Base-by-base conservation (phyloP, 116 monocot genomes). In the Thalassia testudinum region DNA sequence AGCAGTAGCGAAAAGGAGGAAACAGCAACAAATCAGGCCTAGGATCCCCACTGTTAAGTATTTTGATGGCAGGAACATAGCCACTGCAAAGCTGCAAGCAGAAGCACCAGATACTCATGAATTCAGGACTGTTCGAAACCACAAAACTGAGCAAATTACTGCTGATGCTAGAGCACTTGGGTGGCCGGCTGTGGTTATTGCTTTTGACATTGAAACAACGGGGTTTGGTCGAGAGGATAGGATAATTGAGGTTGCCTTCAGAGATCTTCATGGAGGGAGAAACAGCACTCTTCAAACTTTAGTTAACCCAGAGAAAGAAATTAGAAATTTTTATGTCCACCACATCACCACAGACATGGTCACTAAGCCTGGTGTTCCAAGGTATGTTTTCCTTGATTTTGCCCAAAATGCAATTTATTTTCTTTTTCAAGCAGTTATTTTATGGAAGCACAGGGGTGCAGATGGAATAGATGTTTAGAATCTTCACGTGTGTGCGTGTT, bases 151-250 rank as follows among this genome's bases (percentile, higher is more conserved):
- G 49, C 40, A 63, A 45, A 37, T 52, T 16, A 52, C 43, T 63
- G 42, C 43, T 40, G 56, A 74, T 26, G 43, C 26, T 8, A 90
- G 62, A 62, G 5, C 12, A 5, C 44, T 50, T 34, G 72, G 75
- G 21, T 52, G 80, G 61, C 84, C 89, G 54, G 84, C 80, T 22
- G 60, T 68, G 37, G 55, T 90, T 43, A 50, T 90, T 37, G 89
- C 75, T 54, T 77, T 90, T 58, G 89, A 90, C 53, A 80, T 80
- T 53, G 89, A 90, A 58, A 90, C 89, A 24, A 83, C 84, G 38
- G 84, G 89, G 14, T 63, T 83, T 26, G 72, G 75, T 67, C 62
- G 64, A 24, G 40, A 37, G 21, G 80, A 74, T 15, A 77, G 89
- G 43, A 90, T 90, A 24, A 77, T 90, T 57, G 89, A 90, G 60